Base-by-base conservation (phyloP, 176 grass and related monocot species). In the Miscanthus lutarioriparius region DNA sequence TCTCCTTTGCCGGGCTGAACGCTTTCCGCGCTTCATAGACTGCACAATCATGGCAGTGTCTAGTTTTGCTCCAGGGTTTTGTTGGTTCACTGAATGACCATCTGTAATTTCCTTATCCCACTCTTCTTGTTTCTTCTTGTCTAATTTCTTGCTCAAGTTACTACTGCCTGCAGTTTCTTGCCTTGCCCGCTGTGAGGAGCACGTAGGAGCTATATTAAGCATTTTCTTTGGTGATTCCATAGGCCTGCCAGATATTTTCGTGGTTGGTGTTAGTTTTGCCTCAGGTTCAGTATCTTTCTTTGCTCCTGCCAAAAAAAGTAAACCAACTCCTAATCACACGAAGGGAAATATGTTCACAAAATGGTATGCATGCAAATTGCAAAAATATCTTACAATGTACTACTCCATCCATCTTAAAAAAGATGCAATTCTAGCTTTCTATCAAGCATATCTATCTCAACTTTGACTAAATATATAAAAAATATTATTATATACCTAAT, bases 1-100 rank as follows among this genome's bases (percentile, higher is more conserved):
- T 14, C 19, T 61, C 61, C n/a, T 74, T 5, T 5, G 30, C 7
- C 56, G 77, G 33, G 33, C 8, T 5, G 69, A 74, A 67, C 43
- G 77, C 7, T 80, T 86, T 33, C 58, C 8, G 0, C 47, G 85
- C 70, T 54, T 74, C 69, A 74, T 80, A 39, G 58, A 62, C 28
- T 9, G 43, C 43, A 66, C 28, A 49, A 38, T 62, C 47, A 66
- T 74, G 30, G 15, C 28, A 5, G 8, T 84, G 82, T 67, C 64
- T 37, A 48, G 19, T 53, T 53, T 8, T 28, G 13, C 70, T 47
- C 13, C 13, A 54, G 6, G 7, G 20, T 54, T 19, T 22, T 56
- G 20, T n/a, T n/a, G 19, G 53, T 3, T 56, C 41, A 48, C 2
- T 73, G 25, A 28, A 19, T 28, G 15, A 9, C 8, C 25, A 30